A percentile compares a stretch with the other conserved stretches of the same genome.
Conservation (phyloP, 2,329 filamentous ascomycete genomes). For the Scedosporium apiospermum region DNA sequence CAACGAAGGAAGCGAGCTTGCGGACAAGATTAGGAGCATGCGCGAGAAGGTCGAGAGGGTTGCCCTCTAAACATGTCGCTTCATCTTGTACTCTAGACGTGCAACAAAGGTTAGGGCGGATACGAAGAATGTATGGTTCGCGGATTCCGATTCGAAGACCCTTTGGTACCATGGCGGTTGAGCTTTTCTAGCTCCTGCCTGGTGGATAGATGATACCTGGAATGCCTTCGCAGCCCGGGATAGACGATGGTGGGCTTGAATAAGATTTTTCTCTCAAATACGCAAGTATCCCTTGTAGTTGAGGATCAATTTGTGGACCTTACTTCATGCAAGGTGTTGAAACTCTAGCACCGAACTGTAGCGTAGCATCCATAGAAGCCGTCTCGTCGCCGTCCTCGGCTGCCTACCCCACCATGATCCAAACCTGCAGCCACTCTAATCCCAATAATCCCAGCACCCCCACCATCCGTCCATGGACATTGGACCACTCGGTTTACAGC, state of each 20-base stretch:
- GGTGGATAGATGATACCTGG: too few species aligned
- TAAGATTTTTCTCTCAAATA: not conserved
- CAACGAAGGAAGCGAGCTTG: slow-evolving; percentile 83
- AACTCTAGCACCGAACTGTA: too few species aligned
- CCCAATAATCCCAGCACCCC: not conserved
- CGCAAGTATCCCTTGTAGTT: not conserved
- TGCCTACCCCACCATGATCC: not conserved
- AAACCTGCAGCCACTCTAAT: not conserved
- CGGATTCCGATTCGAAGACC: not conserved
- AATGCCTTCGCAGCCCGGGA: too few species aligned
- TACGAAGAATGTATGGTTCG: not conserved
- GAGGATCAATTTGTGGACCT: too few species aligned
- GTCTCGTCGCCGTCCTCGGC: not conserved
- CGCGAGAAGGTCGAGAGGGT: slow-evolving; percentile 95
- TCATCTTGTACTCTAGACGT: not conserved
- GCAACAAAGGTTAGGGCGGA: not conserved
- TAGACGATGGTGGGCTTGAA: too few species aligned
- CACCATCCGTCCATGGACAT: not conserved
- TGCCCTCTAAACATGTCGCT: slow-evolving; percentile 59
- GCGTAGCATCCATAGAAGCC: not conserved
- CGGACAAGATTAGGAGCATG: slow-evolving; percentile 75
- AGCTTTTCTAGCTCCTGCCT: too few species aligned
- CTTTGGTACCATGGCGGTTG: too few species aligned
- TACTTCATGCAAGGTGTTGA: not conserved
- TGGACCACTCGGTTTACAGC: not conserved